These are phyloP conservation scores for Metschnikowia chrysomelidarum DNA, from an alignment of 805 yeast species.

Conservation along the genomic window DNA sequence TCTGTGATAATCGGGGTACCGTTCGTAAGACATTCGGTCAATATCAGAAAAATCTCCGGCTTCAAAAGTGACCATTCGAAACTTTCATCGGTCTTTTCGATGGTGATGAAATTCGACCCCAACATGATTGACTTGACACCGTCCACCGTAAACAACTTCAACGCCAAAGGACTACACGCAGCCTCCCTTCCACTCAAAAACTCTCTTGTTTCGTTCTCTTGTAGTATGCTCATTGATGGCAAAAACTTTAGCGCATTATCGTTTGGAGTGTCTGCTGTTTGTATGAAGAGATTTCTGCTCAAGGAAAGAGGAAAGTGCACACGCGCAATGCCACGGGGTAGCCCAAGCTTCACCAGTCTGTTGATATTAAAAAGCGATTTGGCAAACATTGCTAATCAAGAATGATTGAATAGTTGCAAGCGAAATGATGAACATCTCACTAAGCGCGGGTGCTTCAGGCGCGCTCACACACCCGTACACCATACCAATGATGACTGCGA, in stretches of 20 bases:
- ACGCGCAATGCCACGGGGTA: slow-evolving; percentile 1
- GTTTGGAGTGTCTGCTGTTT: slow-evolving; percentile 83
- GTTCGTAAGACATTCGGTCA: slow-evolving; percentile 54
- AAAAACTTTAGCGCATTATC: slow-evolving; percentile 81
- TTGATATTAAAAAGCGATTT: background rate
- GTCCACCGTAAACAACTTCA: slow-evolving; percentile 69
- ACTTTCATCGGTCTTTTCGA: slow-evolving; percentile 57
- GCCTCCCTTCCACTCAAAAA: slow-evolving; percentile 77
- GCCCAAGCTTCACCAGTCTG: slow-evolving; percentile 1
- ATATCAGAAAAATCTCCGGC: slow-evolving; percentile 62
- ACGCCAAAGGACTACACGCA: slow-evolving; percentile 68
- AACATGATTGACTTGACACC: slow-evolving; percentile 76
- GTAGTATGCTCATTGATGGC: slow-evolving; percentile 68
- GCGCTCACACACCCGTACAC: slow-evolving; percentile 5
- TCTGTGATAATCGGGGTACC: slow-evolving; percentile 51
- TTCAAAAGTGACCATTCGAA: slow-evolving; percentile 59
- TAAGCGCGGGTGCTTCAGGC: slow-evolving; percentile 1
- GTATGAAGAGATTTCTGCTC: slow-evolving; percentile 52
- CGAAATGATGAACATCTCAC: background rate
- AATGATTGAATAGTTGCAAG: background rate
- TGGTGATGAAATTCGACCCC: slow-evolving; percentile 81
- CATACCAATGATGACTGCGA: slow-evolving; percentile 6
- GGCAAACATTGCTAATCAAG: slow-evolving; percentile 4
- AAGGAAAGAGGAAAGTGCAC: background rate
- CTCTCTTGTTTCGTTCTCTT: slow-evolving; percentile 62